Percentiles rank a stretch among this genome's conserved stretches.
These are phyloP conservation scores for Fusarium musae DNA, from an alignment of 2,329 filamentous ascomycete genomes.

Conservation along the genomic window DNA sequence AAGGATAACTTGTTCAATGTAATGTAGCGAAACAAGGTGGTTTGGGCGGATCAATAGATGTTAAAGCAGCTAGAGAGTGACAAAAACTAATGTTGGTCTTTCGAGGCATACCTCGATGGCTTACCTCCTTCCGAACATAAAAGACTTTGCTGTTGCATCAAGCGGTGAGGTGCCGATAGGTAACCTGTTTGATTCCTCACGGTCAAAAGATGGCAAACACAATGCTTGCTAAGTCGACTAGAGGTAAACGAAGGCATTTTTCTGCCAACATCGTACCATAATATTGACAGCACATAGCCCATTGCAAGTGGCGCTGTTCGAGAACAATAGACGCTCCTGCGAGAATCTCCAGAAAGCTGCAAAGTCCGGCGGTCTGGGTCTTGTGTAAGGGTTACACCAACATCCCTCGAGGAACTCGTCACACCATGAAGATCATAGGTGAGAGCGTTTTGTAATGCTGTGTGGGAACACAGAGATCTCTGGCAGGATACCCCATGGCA, in stretches of 20 bases:
- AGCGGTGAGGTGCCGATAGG: background rate
- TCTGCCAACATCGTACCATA: background rate
- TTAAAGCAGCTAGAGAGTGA: background rate
- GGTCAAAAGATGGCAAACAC: background rate
- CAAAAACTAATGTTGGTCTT: background rate
- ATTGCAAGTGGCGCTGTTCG: background rate
- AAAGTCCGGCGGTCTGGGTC: accelerated
- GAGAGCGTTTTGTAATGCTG: no score
- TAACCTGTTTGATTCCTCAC: background rate
- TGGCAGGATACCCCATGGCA: background rate
- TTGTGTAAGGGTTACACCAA: background rate
- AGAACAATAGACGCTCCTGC: background rate
- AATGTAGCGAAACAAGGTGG: accelerated
- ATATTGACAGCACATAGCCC: background rate
- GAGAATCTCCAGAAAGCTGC: no score
- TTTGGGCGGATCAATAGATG: no score
- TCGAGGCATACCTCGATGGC: background rate
- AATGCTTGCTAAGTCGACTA: background rate
- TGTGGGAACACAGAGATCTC: background rate
- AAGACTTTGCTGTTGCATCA: accelerated
- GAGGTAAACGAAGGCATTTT: background rate
- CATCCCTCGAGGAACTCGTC: no score
- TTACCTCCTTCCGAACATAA: no score
- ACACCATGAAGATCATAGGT: background rate
- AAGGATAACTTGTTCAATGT: no score